Percentiles rank a stretch among this genome's conserved stretches.
These are phyloP conservation scores for Rhododendron simsii DNA, from an alignment of 148 eudicot genomes.

Conservation along the genomic window DNA sequence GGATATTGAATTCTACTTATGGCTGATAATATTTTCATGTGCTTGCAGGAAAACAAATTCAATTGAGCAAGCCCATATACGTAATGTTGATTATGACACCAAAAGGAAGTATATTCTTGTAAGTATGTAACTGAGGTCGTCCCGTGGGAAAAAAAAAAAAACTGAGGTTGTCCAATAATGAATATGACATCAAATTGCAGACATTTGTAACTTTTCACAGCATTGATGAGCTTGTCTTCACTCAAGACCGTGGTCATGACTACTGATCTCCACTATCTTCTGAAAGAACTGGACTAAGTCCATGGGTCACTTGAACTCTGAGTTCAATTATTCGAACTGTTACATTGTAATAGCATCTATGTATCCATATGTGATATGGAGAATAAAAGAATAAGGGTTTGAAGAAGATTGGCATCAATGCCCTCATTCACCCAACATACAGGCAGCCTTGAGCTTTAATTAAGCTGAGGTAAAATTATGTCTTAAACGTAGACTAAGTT, in stretches of 20 bases:
- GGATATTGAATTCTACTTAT: constrained; percentile 16
- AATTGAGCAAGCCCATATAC: constrained; percentile 78
- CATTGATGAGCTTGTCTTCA: not conserved
- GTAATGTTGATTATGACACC: constrained; percentile 68
- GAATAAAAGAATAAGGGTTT: not conserved
- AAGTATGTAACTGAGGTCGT: constrained; percentile 29
- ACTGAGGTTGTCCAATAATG: constrained; percentile 1
- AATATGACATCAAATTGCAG: not conserved
- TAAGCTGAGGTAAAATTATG: not conserved
- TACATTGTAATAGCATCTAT: not conserved
- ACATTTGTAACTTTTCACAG: not conserved
- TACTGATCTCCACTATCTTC: not conserved
- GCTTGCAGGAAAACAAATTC: constrained; percentile 78
- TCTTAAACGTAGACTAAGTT: not conserved
- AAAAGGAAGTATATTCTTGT: constrained; percentile 79
- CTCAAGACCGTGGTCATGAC: not conserved
- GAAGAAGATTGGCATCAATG: not conserved
- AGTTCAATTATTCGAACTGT: not conserved
- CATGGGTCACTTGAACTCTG: not conserved
- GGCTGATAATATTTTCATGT: constrained; percentile 6
- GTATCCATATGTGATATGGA: not conserved
- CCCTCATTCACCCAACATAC: not conserved
- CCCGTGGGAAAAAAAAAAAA: not conserved
- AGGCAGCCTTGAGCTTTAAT: not conserved
- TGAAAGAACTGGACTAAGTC: not conserved